Evolutionary conservation across 306 rosid species (phyloP).

Genomic region (Acmispon strigosus): DNA sequence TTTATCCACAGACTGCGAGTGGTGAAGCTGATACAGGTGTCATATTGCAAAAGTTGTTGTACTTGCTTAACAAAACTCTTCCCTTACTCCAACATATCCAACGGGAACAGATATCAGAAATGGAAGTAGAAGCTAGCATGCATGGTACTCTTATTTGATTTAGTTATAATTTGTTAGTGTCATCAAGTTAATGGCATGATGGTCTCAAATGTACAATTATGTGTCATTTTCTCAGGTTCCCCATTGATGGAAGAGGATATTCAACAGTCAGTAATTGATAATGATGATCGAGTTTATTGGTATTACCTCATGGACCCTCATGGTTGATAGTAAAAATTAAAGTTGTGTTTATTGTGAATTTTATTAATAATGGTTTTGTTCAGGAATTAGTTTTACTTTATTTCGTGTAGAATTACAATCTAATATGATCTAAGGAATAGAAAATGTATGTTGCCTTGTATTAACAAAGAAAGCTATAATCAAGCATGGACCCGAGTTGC

Average conservation of each 20-base stretch:
- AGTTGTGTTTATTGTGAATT: slow-evolving; percentile 3
- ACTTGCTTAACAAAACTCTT: slow-evolving; percentile 43
- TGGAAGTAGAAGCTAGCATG: slow-evolving; percentile 38
- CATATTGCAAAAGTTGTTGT: slow-evolving; percentile 45
- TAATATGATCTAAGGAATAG: not conserved
- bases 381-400: not conserved
- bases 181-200: slow-evolving; percentile 4
- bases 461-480: too few species aligned
- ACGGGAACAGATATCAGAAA: slow-evolving; percentile 47
- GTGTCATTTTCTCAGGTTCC: slow-evolving; percentile 32
- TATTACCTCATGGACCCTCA: slow-evolving; percentile 28
- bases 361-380: not conserved
- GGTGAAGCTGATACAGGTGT: slow-evolving; percentile 35
- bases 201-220: slow-evolving; percentile 7
- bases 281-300: slow-evolving; percentile 68
- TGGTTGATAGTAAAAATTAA: slow-evolving; percentile 22
- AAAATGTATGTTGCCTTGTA: not conserved
- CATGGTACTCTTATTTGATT: slow-evolving; percentile 35
- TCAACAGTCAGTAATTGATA: slow-evolving; percentile 34
- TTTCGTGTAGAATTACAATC: not conserved
- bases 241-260: slow-evolving; percentile 42
- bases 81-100: slow-evolving; percentile 55
- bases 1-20: slow-evolving; percentile 30
- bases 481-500: not conserved
- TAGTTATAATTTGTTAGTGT: not conserved